Evolutionary conservation across 176 grass and related monocot genomes (phyloP).

Genomic region (Alloteropsis semialata): DNA sequence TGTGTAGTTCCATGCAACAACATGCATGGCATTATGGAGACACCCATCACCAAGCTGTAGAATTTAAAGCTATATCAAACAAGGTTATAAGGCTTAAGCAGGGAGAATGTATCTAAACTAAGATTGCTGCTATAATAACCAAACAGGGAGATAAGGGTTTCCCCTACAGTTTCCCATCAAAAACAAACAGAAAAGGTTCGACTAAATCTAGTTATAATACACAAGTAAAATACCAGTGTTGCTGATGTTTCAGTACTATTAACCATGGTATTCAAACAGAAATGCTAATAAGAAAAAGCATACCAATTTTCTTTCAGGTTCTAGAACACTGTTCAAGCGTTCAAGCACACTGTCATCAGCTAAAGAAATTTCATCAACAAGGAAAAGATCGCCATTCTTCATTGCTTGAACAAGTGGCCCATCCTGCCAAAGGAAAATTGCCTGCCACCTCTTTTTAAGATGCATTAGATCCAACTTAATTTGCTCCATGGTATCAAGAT

Average conservation of each 20-base stretch:
- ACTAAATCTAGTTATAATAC: not conserved
- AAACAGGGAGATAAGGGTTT: not conserved
- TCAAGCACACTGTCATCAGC: slow-evolving; percentile 98
- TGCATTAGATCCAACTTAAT: slow-evolving; percentile 64
- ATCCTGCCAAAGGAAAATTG: slow-evolving; percentile 95
- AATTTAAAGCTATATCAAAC: not conserved
- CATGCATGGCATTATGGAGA: not conserved
- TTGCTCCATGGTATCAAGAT: slow-evolving; percentile 61
- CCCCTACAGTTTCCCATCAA: not conserved
- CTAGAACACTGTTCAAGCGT: slow-evolving; percentile 95
- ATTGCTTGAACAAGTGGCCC: slow-evolving; percentile 96
- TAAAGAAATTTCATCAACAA: slow-evolving; percentile 95
- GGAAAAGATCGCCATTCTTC: slow-evolving; percentile 83
- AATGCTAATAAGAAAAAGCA: slow-evolving; percentile 25
- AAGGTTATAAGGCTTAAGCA: not conserved
- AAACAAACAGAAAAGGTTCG: not conserved
- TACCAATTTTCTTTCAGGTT: slow-evolving; percentile 97
- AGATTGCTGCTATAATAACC: no score
- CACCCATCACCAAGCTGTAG: not conserved
- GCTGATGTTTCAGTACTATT: not conserved
- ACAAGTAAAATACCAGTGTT: not conserved
- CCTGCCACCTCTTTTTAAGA: slow-evolving; percentile 73
- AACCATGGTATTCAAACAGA: slow-evolving; percentile 12
- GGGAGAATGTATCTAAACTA: not conserved
- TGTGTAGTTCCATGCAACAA: not conserved